Evolutionary conservation across 1,284 basidiomycete species (phyloP), one percentile per base, ranked within the genome.

Genomic region (Tetrapyrgos nigripes): DNA sequence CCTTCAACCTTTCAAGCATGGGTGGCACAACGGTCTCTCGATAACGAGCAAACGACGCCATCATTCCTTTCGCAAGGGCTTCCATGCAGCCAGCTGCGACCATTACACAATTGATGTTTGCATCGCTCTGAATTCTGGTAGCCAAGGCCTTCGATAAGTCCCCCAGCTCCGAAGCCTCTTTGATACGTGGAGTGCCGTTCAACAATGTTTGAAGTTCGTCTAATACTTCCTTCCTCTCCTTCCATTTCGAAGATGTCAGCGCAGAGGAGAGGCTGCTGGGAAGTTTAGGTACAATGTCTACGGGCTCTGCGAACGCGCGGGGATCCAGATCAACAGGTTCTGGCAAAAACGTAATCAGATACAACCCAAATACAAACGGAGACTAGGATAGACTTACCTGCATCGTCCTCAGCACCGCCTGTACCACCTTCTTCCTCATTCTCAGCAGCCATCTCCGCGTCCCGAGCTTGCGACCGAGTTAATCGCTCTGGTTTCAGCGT

Each of bases 101-200:
- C 68, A 95, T 92, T 53, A 98, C 97, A 70, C 97, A 98, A 67
- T 94, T 94, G 69, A 99, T 92, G 73, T 99, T 99, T 28, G 94
- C 91, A 72, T 99, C 97, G 63, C 87, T 87, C 57, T 93, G 87
- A 66, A 98, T 89, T 60, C 94, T 89, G 29, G 85, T 81, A 0
- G 94, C 93, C 23, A 98, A 76, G 1, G 89, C 87, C 67, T 89
- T 92, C 13, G 88, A 79, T 29, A 96, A 75, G 31, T 93, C 91
- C 11, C 83, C 84, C 1, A 96, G 78, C 68, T 91, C 90, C 19
- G 90, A 80, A 1, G 85, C 83, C 64, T 95, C 93, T 64, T 88
- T 87, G 65, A 98, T 91, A 59, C 90, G 87, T 9, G 91, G 89
- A 13, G 91, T 87, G 17, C 85, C 77, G 53, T 85, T 85, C 35